These are phyloP conservation scores for Fusarium dlaminii DNA, from an alignment of 2,329 filamentous ascomycete species.

Conservation along the genomic window DNA sequence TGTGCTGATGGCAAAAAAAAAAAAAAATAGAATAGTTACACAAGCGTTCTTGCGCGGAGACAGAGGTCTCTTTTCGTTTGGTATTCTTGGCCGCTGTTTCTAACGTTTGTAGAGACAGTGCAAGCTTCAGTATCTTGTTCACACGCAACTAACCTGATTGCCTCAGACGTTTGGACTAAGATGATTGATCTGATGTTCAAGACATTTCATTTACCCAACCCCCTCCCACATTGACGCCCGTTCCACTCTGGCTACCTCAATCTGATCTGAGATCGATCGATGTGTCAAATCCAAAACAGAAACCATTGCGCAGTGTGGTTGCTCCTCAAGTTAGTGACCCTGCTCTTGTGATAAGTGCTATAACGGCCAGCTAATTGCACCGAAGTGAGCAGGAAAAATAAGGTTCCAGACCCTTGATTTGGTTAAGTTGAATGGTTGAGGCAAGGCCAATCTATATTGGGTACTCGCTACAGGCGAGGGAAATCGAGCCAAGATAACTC, in stretches of 20 bases:
- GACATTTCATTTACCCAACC: neutral
- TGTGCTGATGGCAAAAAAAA: neutral
- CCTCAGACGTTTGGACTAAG: fast-evolving
- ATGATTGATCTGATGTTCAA: neutral
- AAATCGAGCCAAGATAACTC: no score
- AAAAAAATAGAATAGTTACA: neutral
- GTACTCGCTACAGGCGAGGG: no score
- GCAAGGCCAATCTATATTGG: no score
- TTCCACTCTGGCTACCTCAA: neutral
- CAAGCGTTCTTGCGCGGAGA: fast-evolving
- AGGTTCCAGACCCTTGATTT: no score
- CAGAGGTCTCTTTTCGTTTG: neutral
- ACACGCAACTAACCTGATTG: neutral
- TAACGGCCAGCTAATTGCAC: no score
- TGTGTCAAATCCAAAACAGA: neutral
- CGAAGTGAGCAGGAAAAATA: no score
- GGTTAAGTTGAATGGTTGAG: no score
- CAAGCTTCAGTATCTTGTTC: neutral
- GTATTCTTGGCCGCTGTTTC: neutral
- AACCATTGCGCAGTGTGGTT: neutral
- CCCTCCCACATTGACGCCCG: neutral
- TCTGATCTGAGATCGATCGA: neutral
- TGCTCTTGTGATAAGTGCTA: neutral
- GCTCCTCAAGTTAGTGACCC: neutral
- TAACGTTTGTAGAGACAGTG: neutral